These are phyloP conservation scores for Fusarium ambrosium DNA, from an alignment of 2,329 filamentous ascomycete genomes.

Conservation along the genomic window DNA sequence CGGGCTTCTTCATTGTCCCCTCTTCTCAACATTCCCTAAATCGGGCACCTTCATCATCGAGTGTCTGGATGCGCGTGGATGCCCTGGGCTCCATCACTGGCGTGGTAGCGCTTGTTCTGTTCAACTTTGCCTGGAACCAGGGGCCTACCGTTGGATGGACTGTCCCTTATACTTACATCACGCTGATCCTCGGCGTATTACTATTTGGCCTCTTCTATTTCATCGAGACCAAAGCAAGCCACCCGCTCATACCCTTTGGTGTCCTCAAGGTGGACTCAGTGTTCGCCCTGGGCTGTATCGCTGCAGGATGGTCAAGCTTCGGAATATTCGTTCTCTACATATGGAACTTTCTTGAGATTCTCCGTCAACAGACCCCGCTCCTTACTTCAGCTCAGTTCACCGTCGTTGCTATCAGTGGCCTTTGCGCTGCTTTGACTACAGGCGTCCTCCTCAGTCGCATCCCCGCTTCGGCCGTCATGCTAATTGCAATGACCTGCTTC, in stretches of 20 bases:
- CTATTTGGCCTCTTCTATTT: constrained; percentile 66
- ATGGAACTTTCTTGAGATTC: constrained; percentile 58
- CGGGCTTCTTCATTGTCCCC: constrained; percentile 49
- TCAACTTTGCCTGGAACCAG: constrained; percentile 76
- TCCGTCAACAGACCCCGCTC: constrained; percentile 56
- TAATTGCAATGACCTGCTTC: constrained; percentile 53
- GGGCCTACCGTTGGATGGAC: constrained; percentile 69
- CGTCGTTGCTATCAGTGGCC: constrained; percentile 53
- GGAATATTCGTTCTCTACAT: constrained; percentile 63
- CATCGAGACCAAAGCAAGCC: constrained; percentile 61
- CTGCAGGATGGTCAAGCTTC: constrained; percentile 64
- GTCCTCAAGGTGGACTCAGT: constrained; percentile 15
- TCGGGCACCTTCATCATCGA: constrained; percentile 16
- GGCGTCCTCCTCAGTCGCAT: constrained; percentile 50
- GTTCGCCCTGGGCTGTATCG: constrained; percentile 66
- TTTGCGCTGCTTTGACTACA: constrained; percentile 57
- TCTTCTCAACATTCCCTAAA: background rate
- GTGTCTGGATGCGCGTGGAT: constrained; percentile 46
- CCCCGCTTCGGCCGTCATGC: constrained; percentile 51
- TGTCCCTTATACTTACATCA: constrained; percentile 64
- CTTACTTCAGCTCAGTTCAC: constrained; percentile 55
- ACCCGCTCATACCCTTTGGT: constrained; percentile 68
- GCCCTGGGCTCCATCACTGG: constrained; percentile 56
- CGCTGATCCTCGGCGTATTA: constrained; percentile 67
- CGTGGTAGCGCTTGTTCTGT: constrained; percentile 65